Evolutionary conservation across 192 early-diverging fungal species (phyloP).

Genomic region (Coemansia sp.): DNA sequence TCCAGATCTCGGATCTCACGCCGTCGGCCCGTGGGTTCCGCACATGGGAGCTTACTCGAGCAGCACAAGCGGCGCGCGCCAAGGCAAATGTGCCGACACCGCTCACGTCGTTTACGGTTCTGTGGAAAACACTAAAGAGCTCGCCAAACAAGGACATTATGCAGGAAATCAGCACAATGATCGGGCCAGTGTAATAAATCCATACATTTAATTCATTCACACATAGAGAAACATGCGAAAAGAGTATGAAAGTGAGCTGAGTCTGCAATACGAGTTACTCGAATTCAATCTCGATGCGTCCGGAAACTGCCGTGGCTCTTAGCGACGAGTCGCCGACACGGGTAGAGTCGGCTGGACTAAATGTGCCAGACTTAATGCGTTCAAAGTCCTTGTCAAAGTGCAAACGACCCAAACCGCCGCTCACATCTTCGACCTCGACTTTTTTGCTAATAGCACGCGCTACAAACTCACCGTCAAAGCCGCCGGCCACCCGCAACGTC

Average conservation of each 20-base stretch:
- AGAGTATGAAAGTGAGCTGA: no score
- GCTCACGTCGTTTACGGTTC: slow-evolving; percentile 37
- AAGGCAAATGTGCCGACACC: slow-evolving; percentile 17
- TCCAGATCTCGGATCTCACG: slow-evolving; percentile 29
- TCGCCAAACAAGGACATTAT: slow-evolving; percentile 24
- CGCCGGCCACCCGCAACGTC: slow-evolving; percentile 34
- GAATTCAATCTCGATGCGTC: slow-evolving; percentile 43
- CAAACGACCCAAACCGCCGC: slow-evolving; percentile 50
- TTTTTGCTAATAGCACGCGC: slow-evolving; percentile 34
- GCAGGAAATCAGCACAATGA: slow-evolving; percentile 43
- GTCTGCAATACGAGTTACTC: slow-evolving; percentile 11
- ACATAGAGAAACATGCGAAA: not conserved
- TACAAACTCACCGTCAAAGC: slow-evolving; percentile 44
- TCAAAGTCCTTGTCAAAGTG: slow-evolving; percentile 50
- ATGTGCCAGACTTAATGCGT: slow-evolving; percentile 44
- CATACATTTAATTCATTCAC: not conserved
- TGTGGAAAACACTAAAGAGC: slow-evolving; percentile 40
- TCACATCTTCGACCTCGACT: slow-evolving; percentile 46
- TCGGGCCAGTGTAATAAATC: slow-evolving; percentile 14
- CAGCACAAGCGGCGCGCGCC: slow-evolving; percentile 7
- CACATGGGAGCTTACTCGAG: slow-evolving; percentile 43
- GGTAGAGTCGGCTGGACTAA: slow-evolving; percentile 32
- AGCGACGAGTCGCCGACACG: slow-evolving; percentile 34
- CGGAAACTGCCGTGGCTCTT: slow-evolving; percentile 30
- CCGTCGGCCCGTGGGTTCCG: slow-evolving; percentile 25